These are phyloP conservation scores for Claviceps humidiphila DNA, from an alignment of 2,329 filamentous ascomycete species.

Conservation along the genomic window DNA sequence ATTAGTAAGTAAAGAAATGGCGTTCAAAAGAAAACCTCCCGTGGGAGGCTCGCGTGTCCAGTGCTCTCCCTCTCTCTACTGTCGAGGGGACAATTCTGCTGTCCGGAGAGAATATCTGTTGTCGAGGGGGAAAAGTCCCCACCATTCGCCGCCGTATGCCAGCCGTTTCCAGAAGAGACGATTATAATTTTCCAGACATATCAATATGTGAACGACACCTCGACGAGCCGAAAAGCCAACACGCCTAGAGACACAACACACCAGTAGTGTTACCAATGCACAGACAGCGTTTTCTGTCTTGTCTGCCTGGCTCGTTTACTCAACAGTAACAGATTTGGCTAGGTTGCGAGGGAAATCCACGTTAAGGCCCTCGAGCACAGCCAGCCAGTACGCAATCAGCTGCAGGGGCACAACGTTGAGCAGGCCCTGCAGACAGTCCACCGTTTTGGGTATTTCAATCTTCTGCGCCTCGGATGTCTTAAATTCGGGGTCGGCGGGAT, in stretches of 20 bases:
- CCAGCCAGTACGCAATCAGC: conserved; percentile 97
- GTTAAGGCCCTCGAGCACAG: conserved; percentile 88
- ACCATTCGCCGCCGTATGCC: too few species aligned
- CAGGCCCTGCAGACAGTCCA: conserved; percentile 89
- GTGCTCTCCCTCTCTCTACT: too few species aligned
- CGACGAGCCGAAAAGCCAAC: conserved; percentile 2
- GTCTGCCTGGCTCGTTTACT: conserved; percentile 73
- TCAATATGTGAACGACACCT: neutral
- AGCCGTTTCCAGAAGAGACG: neutral
- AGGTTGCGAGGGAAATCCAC: conserved; percentile 98
- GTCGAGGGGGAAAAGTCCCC: too few species aligned
- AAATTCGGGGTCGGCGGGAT: conserved; percentile 80
- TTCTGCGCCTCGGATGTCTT: conserved; percentile 77
- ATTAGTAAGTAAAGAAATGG: neutral
- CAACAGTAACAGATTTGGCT: conserved; percentile 97
- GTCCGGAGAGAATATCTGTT: too few species aligned
- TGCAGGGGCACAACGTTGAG: conserved; percentile 96
- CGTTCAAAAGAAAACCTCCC: neutral
- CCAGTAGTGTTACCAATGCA: neutral
- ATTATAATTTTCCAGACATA: conserved; percentile 1
- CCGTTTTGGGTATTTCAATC: conserved; percentile 93
- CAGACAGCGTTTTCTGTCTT: neutral
- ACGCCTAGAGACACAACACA: conserved; percentile 5
- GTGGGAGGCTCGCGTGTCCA: too few species aligned
- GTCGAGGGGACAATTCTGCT: too few species aligned